phyloP scores from a whole-genome alignment of 2,329 filamentous ascomycete genomes.

The Gnomoniopsis smithogilvyi region DNA sequence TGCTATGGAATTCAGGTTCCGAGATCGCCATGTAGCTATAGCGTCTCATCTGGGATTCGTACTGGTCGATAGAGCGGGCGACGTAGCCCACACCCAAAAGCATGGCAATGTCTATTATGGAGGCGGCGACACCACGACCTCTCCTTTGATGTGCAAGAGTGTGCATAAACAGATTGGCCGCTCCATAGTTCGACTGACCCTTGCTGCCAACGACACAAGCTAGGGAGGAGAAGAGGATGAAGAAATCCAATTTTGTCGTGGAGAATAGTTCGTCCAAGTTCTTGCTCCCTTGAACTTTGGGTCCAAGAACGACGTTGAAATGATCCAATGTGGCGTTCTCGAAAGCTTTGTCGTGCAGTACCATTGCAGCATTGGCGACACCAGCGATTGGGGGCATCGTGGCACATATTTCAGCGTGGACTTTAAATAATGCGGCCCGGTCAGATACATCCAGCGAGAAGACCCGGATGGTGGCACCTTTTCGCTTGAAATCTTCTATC shows the following conservation, averaged over 20 bases:
- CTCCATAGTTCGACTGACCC: constrained; percentile 32
- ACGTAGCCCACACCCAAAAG: constrained; percentile 24
- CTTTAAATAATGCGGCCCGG: no score
- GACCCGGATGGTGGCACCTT: constrained; percentile 19
- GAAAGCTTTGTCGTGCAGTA: not conserved
- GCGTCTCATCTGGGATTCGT: constrained; percentile 29
- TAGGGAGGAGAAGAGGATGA: constrained; percentile 33
- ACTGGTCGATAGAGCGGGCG: constrained; percentile 23
- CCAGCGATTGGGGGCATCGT: constrained; percentile 11
- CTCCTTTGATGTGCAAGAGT: constrained; percentile 28
- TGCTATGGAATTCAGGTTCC: constrained; percentile 37
- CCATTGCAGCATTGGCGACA: not conserved
- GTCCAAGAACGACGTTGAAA: constrained; percentile 4
- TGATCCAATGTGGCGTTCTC: not conserved
- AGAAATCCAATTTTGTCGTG: constrained; percentile 32
- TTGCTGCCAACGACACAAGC: constrained; percentile 26
- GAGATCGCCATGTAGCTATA: constrained; percentile 14
- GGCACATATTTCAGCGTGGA: constrained; percentile 11
- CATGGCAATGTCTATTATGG: constrained; percentile 30
- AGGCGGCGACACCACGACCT: constrained; percentile 26
- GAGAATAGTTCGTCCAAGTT: constrained; percentile 21
- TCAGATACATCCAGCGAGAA: not conserved
- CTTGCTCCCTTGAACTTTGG: constrained; percentile 18
- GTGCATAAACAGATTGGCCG: constrained; percentile 33
- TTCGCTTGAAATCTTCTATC: constrained; percentile 4